Evolutionary conservation across 495 filamentous ascomycete species (phyloP), one percentile per base, ranked within the genome.

Genomic region (Neurospora intermedia): DNA sequence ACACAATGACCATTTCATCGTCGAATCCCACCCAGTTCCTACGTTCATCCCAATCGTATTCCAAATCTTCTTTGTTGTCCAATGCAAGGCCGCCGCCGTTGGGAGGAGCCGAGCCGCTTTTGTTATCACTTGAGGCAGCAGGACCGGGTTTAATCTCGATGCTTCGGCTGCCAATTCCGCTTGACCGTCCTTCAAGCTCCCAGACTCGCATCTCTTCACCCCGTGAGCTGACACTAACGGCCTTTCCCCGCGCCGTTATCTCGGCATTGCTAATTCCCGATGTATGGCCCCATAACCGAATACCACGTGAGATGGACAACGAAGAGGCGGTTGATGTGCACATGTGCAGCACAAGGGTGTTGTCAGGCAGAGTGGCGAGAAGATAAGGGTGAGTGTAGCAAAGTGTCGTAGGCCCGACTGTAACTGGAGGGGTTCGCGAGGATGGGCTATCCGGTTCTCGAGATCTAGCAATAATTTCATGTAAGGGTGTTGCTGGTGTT

Each of bases 361-460:
- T 99, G 78, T 99, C 96, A 4, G 91, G 89, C 74, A 97, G 90
- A 0, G 94, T 93, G 7, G 92, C 90, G 10, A 99, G 85, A 10
- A 99, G 89, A 76, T 98, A 99, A 6, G 96, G 96, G 76, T 97
- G 94, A 13, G 89, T 91, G 81, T 97, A 97, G 66, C 92, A 92
- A 46, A 98, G 83, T 1, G 89, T 92, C 15, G 91, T 94, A 54
- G 93, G 93, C 35, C 87, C 81, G 69, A 79, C 73, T 41, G 31
- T 76, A 69, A 69, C 74, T 69, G 35, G 59, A 59, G 27, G 27
- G n/a, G 70, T 39, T 8, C 6, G 4, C 0, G 54, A 9, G 31
- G 71, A 54, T 20, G 70, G 27, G 13, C 31, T 10, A 9, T 20
- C 15, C 43, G 72, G 15, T 39, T 66, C 54, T 15, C 54, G 54